phyloP scores from a whole-genome alignment of 2,329 filamentous ascomycete genomes.

The Cordyceps militaris region DNA sequence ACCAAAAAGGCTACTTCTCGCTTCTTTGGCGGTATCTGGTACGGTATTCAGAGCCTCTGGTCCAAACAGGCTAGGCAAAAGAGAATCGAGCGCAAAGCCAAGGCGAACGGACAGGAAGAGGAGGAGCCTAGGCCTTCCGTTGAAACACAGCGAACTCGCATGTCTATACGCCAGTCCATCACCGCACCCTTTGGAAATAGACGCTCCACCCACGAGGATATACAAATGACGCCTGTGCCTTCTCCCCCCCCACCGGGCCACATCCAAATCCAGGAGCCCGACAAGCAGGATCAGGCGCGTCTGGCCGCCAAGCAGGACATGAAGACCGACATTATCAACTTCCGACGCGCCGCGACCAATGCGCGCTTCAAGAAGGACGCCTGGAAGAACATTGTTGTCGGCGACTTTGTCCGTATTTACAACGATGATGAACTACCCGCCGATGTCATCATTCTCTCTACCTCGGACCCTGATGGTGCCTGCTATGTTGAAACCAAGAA shows the following conservation, averaged over 20 bases:
- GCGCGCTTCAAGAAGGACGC: slow-evolving; percentile 86
- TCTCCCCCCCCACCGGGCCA: slow-evolving; percentile 58
- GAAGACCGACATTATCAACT: slow-evolving; percentile 63
- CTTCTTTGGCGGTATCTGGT: slow-evolving; percentile 48
- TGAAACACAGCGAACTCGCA: slow-evolving; percentile 29
- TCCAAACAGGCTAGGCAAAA: slow-evolving; percentile 42
- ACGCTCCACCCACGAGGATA: slow-evolving; percentile 57
- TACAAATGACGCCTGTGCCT: slow-evolving; percentile 92
- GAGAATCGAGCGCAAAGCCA: slow-evolving; percentile 41
- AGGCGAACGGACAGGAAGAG: slow-evolving; percentile 19
- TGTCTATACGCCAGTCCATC: slow-evolving; percentile 31
- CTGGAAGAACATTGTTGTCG: slow-evolving; percentile 94
- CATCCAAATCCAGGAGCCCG: slow-evolving; percentile 33
- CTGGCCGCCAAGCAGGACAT: slow-evolving; percentile 35
- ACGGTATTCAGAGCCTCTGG: slow-evolving; percentile 40
- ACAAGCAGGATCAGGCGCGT: slow-evolving; percentile 27
- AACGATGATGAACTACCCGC: slow-evolving; percentile 94
- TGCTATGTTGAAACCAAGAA: slow-evolving; percentile 99
- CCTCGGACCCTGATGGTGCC: slow-evolving; percentile 85
- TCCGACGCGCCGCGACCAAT: slow-evolving; percentile 54
- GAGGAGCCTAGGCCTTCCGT: slow-evolving; percentile 57
- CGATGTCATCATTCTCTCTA: slow-evolving; percentile 85
- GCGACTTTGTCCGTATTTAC: slow-evolving; percentile 93
- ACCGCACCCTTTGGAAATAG: slow-evolving; percentile 48
- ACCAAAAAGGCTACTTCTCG: slow-evolving; percentile 83